phyloP scores from a whole-genome alignment of 2,329 filamentous ascomycete species.

The Fusarium xyrophilum region DNA sequence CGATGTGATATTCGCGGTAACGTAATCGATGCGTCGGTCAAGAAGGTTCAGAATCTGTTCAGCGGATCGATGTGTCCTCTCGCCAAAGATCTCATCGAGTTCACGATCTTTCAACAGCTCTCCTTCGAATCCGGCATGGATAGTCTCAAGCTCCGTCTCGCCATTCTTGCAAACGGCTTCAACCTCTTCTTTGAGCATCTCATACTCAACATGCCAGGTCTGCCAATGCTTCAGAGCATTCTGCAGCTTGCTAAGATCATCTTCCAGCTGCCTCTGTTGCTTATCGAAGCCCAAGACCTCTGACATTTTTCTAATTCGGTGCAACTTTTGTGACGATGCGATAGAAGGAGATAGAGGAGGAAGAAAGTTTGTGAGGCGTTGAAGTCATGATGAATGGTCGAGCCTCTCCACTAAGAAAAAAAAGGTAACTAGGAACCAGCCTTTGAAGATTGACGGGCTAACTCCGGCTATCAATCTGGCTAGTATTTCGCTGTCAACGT shows the following conservation, averaged over 20 bases:
- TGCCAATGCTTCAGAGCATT: slow-evolving; percentile 87
- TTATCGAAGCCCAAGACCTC: slow-evolving; percentile 73
- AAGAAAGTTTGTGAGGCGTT: slow-evolving; percentile 18
- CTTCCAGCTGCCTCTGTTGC: slow-evolving; percentile 77
- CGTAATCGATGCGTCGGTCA: slow-evolving; percentile 84
- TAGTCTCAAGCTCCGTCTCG: slow-evolving; percentile 58
- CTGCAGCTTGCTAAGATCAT: slow-evolving; percentile 72
- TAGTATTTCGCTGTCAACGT: background rate
- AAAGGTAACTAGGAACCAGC: slow-evolving; percentile 16
- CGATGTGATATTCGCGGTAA: slow-evolving; percentile 78
- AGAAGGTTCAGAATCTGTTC: slow-evolving; percentile 65
- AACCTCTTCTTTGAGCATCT: slow-evolving; percentile 85
- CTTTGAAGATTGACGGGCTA: slow-evolving; percentile 32
- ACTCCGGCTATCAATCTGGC: slow-evolving; percentile 34
- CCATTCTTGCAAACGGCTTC: slow-evolving; percentile 58
- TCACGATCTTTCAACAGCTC: slow-evolving; percentile 67
- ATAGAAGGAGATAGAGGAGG: slow-evolving; percentile 4
- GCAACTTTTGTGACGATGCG: slow-evolving; percentile 8
- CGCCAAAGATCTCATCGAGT: slow-evolving; percentile 56
- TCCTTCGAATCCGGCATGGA: slow-evolving; percentile 67
- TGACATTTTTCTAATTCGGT: slow-evolving; percentile 47
- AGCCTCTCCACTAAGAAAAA: slow-evolving; percentile 17
- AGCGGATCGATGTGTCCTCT: slow-evolving; percentile 38
- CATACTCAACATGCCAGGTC: slow-evolving; percentile 90
- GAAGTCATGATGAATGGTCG: slow-evolving; percentile 23